Base-by-base conservation (phyloP, 306 rosid species). In the Rosa persica region DNA sequence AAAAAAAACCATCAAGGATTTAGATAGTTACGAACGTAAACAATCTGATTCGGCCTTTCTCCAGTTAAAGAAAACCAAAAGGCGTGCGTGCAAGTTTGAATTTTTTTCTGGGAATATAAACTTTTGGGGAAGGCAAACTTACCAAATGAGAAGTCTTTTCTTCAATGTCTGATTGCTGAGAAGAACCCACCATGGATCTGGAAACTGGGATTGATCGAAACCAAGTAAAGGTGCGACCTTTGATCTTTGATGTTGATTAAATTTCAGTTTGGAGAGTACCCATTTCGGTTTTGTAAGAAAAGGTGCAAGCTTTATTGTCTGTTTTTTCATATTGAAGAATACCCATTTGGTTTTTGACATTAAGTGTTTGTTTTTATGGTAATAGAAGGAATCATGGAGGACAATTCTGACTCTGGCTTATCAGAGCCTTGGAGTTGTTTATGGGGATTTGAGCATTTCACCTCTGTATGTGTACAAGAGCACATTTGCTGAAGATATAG, bases 361-460 rank as follows among this genome's bases (percentile, higher is more conserved):
- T 70, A 69, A 70, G 78, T 79, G 82, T 85, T 48, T 2, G 5
- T 61, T 49, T 66, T 52, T 60, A 3, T 43, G 17, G 80, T 74
- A 70, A 81, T 87, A 95, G 99, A 85, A 54, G 75, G 89, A 86
- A 15, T 91, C 96, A n/a, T 95, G 99, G 99, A 89, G 70, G 87
- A 76, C 94, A 57, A 70, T 93, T 83, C 78, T 93, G 76, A 87
- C 90, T 77, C 70, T 95, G 83, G 99, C 99, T 42, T 95, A 89
- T 74, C 99, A 95, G 86, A 95, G 99, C 52, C 89, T 95, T 12
- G 99, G 99, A 51, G 98, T 95, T 22, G 99, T 95, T 44, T 95
- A 95, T 72, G 99, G 99, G 4, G 99, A 95, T 85, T 91, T 95
- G 81, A 91, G 99, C 84, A 95, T 84, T 75, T 95, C 99, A 62